Evolutionary conservation across 306 rosid genomes (phyloP), one percentile per base, ranked within the genome.

Genomic region (Lathyrus tuberosus): DNA sequence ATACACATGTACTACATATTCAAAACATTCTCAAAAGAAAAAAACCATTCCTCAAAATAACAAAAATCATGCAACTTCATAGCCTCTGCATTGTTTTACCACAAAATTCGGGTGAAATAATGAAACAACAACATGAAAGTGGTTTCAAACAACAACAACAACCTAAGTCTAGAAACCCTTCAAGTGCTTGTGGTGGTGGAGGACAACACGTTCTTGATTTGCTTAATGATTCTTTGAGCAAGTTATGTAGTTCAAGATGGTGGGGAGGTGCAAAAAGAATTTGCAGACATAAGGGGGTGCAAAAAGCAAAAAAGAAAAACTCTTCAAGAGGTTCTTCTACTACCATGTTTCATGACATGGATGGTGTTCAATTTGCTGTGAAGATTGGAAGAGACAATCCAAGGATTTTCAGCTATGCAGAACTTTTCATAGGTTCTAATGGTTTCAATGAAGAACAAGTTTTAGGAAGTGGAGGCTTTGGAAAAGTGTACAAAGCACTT

Each of bases 391-490:
- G 84, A 35, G 96, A 88, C 58, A 94, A 88, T 41, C 89, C 98
- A 1, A 82, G 98, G 67, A 88, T 90, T 75, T 94, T 94, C 72
- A 83, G 97, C 86, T 94, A 81, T 46, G 80, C 98, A 0, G 98
- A 94, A 80, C 89, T 94, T 69, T 94, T 78, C 67, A 88, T 94
- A 12, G 98, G 98, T 0, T 85, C 97, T 0, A 85, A 87, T 16
- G 98, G 98, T 30, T 94, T 94, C 69, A 78, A 89, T 48, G 92
- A 80, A 30, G 86, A 86, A 9, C 79, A 85, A 59, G 82, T 94
- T 68, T 80, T 93, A 3, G 98, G 98, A 7, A 93, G 96, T 53
- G 98, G 98, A 18, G 97, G 98, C 0, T 93, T 90, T 75, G 97
- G 98, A 10, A 88, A 16, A 73, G 98, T 94, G 10, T 94, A 85